Evolutionary conservation across 1,284 basidiomycete species (phyloP), one percentile per base, ranked within the genome.

Genomic region (Rhodotorula sp.): DNA sequence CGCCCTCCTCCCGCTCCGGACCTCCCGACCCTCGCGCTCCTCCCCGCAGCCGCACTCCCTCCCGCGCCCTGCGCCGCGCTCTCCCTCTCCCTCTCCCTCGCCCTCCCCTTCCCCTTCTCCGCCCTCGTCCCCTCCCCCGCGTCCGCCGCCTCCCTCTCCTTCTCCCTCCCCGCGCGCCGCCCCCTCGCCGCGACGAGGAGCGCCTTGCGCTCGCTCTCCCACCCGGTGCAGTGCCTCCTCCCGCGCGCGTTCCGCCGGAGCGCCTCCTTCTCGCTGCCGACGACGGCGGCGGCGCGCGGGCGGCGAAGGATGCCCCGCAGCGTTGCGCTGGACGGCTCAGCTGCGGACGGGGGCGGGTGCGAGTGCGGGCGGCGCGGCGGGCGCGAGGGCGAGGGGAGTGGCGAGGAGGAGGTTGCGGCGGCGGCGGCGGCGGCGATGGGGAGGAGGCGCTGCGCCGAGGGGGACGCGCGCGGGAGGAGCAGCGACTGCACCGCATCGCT

Each of bases 231-330:
- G 50, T 76, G 74, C 55, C 66, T 69, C 50, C 65, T 32, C 2
- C 74, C 70, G 4, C 70, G 59, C 9, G 64, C 70, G 59, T 76
- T 76, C 55, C 56, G 34, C 21, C 51, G 58, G 29, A 29, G 46
- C 12, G 53, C 53, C 53, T 54, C 74, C 74, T 50, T 76, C 72
- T 12, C 62, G 62, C 46, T 69, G 70, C 60, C 32, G 32, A 54
- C 8, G 8, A 29, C 53, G 32, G n/a, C 51, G 10, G 29, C 29
- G 32, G 53, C 17, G 32, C 32, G 32, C 53, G 29, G 13, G 17
- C 22, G 44, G 17, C 54, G 48, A 37, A 76, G 63, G 58, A 76
- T 76, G 3, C 64, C 55, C 10, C 57, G 61, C 13, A 64, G 41
- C n/a, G n/a, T n/a, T 22, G 63, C 46, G 21, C 15, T 9, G n/a